Evolutionary conservation across 2,329 filamentous ascomycete species (phyloP), one percentile per base, ranked within the genome.

Genomic region (Neonectria coccinea): DNA sequence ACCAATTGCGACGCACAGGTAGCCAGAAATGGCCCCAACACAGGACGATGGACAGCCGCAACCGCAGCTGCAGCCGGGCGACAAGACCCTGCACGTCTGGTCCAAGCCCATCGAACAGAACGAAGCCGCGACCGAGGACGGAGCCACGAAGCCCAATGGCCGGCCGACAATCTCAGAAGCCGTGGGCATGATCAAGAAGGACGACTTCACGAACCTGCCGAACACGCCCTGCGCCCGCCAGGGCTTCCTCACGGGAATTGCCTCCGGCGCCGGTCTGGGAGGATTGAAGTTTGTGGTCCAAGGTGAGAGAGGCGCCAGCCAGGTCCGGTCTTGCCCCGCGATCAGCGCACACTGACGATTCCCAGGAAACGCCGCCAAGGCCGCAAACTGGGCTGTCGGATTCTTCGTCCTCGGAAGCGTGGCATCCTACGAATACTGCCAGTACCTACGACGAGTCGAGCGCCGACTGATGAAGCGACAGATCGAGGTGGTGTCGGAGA

Each of bases 341-440:
- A 44, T 20, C 29, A 53, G 4, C 22, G 48, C 33, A 41, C 55
- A 44, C 68, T 73, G 59, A 74, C 47, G 27, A 27, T 33, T 47
- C 8, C n/a, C 44, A 80, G 79, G 78, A 31, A 78, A 76, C 39
- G 71, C 74, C 2, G 56, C 69, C 22, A 77, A 86, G 73, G 88
- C 92, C 1, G 90, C 91, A 39, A 97, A 97, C 74, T 97, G 92
- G 92, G 94, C 93, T 0, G 93, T 96, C 6, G 92, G 89, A 7
- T 85, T 88, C 39, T 97, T 96, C 77, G 83, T 90, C 25, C 76
- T 91, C 20, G 87, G 86, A 7, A 90, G 91, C n/a, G 83, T 91
- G 51, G 85, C 86, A 31, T 90, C 91, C 55, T 96, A 94, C 80
- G 93, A 97, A 79, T 93, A 91, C 74, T 98, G 95, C 80, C 89